Base-by-base conservation (phyloP, 106 monocot genomes). In the Cymbidium sinense region DNA sequence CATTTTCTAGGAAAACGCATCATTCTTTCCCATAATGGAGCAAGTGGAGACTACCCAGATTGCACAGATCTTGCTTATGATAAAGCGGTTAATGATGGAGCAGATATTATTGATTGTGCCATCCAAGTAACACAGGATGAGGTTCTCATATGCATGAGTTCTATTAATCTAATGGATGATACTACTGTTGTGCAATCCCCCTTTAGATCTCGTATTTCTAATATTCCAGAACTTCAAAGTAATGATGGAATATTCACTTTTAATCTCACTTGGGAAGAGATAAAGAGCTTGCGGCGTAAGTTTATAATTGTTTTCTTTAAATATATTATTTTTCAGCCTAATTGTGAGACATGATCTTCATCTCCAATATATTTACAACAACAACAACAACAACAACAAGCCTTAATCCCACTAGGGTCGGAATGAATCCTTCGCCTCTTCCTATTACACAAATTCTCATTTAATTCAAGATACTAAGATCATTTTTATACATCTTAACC, bases 11-110 rank as follows among this genome's bases (percentile, higher is more conserved):
- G 73, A 77, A 85, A 77, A 15, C 90, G 88, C 35, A 12, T 88
- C 44, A 61, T 96, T 44, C 85, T 96, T 75, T 88, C 93, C 9
- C 84, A 96, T 61, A 82, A 96, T 81, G 96, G 96, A 78, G 91
- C 96, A 43, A 96, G 96, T 76, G 96, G 96, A 61, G 82, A 86
- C 84, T 96, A 86, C 75, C 93, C 96, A 35, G 96, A 84, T 25
- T 96, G 93, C 75, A 96, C 96, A 21, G 88, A 96, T 81, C 81
- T 91, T 80, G 91, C 93, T 51, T 96, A 96, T 79, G 44, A 81
- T 28, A 85, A 91, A 80, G 96, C 96, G 36, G 83, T 93, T 70
- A 61, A 51, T 15, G 96, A 96, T 70, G 88, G 88, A 21, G 89
- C 93, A 51, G 89, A 96, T 89, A 70, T 87, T 71, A 93, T 96